These are phyloP conservation scores for Microstegium vimineum DNA, from an alignment of 176 grass and related monocot genomes.

Conservation along the genomic window DNA sequence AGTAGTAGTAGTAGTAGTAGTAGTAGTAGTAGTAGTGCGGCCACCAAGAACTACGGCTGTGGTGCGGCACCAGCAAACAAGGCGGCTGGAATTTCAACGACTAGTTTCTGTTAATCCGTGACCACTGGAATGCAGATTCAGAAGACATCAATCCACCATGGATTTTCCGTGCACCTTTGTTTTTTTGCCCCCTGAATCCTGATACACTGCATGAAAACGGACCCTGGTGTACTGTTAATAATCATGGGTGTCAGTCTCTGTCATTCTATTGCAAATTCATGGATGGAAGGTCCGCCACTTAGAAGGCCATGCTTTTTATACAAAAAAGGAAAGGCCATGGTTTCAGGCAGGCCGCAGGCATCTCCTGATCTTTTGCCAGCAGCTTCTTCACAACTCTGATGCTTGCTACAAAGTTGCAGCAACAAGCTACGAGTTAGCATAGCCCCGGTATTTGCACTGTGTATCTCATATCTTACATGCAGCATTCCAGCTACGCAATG, in stretches of 20 bases:
- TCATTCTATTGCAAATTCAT: conserved; percentile 21
- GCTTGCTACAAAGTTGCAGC: conserved; percentile 1
- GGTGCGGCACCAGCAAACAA: conserved; percentile 31
- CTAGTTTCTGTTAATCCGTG: conserved; percentile 16
- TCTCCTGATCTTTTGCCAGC: background rate
- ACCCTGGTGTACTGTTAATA: conserved; percentile 9
- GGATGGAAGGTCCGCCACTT: background rate
- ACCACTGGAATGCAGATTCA: conserved; percentile 31
- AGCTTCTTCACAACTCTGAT: background rate
- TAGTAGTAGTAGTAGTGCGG: conserved; percentile 15
- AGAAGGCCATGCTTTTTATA: background rate
- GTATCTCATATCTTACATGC: background rate
- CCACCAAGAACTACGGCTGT: conserved; percentile 31
- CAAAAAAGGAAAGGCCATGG: too few species aligned
- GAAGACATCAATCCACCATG: background rate
- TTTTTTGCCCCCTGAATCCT: background rate
- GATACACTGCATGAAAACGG: conserved; percentile 1
- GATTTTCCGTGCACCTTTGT: background rate
- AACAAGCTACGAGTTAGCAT: background rate
- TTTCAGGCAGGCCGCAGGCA: background rate
- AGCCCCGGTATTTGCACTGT: background rate
- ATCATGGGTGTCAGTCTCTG: conserved; percentile 8
- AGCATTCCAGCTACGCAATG: conserved; percentile 4
- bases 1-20: background rate
- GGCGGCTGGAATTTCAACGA: conserved; percentile 32